Evolutionary conservation across 2,329 filamentous ascomycete species (phyloP).

Genomic region (Neofusicoccum cordaticola): DNA sequence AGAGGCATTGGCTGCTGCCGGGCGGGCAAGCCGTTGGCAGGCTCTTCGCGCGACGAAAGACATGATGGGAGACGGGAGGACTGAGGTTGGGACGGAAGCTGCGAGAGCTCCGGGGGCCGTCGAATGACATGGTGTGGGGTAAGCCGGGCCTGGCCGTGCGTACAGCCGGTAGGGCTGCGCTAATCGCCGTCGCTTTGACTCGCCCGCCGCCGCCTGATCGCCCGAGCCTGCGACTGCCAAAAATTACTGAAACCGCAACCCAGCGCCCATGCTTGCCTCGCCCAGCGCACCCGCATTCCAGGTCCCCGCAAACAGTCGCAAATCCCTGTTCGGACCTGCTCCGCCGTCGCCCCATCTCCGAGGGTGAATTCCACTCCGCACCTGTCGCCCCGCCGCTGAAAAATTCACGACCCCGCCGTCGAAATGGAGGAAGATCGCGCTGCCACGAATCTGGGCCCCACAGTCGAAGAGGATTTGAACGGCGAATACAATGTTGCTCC

Average conservation of each 20-base stretch:
- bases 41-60: background rate
- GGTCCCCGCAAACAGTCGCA: background rate
- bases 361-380: background rate
- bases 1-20: background rate
- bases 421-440: slow-evolving; percentile 74
- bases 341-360: no score
- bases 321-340: background rate
- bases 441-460: slow-evolving; percentile 67
- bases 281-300: no score
- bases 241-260: background rate
- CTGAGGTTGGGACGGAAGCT: background rate
- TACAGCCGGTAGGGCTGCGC: slow-evolving; percentile 12
- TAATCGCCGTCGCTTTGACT: slow-evolving; percentile 12
- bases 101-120: slow-evolving; percentile 2
- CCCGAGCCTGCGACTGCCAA: background rate
- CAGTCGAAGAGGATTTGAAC: slow-evolving; percentile 59
- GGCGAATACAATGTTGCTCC: slow-evolving; percentile 47
- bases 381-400: background rate
- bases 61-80: background rate
- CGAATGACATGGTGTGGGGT: slow-evolving; percentile 18
- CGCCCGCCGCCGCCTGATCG: slow-evolving; percentile 8
- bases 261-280: background rate
- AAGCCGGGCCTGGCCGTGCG: slow-evolving; percentile 1
- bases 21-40: background rate
- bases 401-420: background rate